Evolutionary conservation across 148 eudicot species (phyloP).

Genomic region (Polygonum aviculare): DNA sequence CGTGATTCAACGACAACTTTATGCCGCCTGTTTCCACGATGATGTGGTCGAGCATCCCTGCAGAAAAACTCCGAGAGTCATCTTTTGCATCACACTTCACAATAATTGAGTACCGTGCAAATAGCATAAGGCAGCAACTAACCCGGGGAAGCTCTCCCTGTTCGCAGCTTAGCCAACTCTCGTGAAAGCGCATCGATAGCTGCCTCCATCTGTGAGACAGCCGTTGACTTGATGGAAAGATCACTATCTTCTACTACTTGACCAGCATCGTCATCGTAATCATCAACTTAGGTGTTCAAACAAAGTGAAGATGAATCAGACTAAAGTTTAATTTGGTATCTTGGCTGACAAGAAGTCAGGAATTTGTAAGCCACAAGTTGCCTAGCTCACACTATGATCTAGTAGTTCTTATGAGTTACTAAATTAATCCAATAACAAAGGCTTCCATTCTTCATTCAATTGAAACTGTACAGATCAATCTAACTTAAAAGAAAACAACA

Average conservation of each 20-base stretch:
- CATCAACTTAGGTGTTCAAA: slow-evolving; percentile 26
- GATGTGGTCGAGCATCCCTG: slow-evolving; percentile 96
- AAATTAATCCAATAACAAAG: neutral
- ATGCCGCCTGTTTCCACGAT: slow-evolving; percentile 75
- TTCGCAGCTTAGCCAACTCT: slow-evolving; percentile 71
- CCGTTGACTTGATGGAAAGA: slow-evolving; percentile 46
- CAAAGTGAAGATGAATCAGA: slow-evolving; percentile 9
- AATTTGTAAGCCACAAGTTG: neutral
- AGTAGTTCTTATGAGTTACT: neutral
- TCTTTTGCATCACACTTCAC: neutral
- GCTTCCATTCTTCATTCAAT: neutral
- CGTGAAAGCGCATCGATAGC: slow-evolving; percentile 82
- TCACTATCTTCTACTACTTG: slow-evolving; percentile 51
- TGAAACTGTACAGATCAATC: neutral
- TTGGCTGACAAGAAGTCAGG: neutral
- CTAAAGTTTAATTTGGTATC: neutral
- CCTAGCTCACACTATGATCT: neutral
- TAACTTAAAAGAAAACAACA: neutral
- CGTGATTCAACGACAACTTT: slow-evolving; percentile 58
- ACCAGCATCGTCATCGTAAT: slow-evolving; percentile 22
- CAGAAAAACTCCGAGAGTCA: slow-evolving; percentile 8
- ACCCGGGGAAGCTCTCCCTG: slow-evolving; percentile 93
- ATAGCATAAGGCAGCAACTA: slow-evolving; percentile 1
- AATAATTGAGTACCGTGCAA: neutral
- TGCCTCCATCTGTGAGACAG: slow-evolving; percentile 76